Evolutionary conservation across 495 filamentous ascomycete genomes (phyloP), one percentile per base, ranked within the genome.

Genomic region (Sabuloglossum arenarium): DNA sequence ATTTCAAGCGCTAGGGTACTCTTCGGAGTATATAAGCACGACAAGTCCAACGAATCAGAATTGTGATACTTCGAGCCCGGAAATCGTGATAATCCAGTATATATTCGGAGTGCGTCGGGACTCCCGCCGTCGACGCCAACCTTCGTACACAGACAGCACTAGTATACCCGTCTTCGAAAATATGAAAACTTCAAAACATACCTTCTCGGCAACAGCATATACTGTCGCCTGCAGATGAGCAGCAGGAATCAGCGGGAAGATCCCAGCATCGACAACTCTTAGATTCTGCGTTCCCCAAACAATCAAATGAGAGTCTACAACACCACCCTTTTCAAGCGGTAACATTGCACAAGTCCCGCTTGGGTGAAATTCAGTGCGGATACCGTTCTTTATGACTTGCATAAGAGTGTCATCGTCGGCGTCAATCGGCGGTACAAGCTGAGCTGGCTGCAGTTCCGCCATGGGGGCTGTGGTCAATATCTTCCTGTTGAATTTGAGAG

Each of bases 311-410:
- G 71, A 64, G 49, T 74, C 70, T 0, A 77, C 74, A 0, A 77
- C 75, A 28, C 74, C 73, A 19, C 74, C 74, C 3, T 69, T 65
- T 3, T 67, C 63, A 1, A 58, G 61, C 6, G 71, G 72, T 3
- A 77, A 63, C 74, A 77, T 76, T 0, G 73, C 71, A 47, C 71
- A 71, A 6, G 74, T 69, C 0, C 75, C 73, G 6, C 68, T 70
- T 0, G 73, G 73, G 57, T 77, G 74, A 55, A 65, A 74, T 43
- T 73, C 69, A 0, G 72, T 70, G 21, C 66, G 58, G 27, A 66
- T 60, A 11, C 62, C 64, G n/a, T 56, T 59, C 10, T 66, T 61
- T 56, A 64, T 61, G 24, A 66, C 43, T 55, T 63, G 56, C 47
- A 65, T 60, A 16, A 64, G 21, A 6, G 59, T 64, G 12, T 56